Conservation (phyloP, 345 rosid species). For the Salix purpurea region DNA sequence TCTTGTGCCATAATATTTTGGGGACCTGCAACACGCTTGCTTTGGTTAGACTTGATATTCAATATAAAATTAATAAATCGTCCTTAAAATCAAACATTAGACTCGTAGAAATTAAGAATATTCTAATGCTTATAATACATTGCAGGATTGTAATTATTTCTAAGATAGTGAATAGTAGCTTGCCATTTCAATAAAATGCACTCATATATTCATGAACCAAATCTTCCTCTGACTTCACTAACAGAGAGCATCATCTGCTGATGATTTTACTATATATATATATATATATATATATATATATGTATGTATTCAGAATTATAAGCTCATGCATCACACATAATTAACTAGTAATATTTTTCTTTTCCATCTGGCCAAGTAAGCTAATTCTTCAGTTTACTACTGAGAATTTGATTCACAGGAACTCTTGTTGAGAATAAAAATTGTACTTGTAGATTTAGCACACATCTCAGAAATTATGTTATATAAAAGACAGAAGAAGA, state of each 20-base stretch:
- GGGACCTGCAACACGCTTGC: neutral
- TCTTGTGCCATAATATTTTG: conserved; percentile 54
- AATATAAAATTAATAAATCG: neutral
- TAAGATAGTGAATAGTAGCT: neutral
- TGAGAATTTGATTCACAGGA: neutral
- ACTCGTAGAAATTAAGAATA: neutral
- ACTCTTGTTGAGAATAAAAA: neutral
- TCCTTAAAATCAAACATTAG: neutral
- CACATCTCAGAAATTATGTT: neutral
- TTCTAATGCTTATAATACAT: neutral
- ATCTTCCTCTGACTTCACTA: neutral
- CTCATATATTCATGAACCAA: neutral
- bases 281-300: fast-evolving
- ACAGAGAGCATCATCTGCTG: neutral
- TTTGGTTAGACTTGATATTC: neutral
- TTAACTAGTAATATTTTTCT: neutral
- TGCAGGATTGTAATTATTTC: neutral
- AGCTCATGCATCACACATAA: neutral
- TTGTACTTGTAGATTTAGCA: neutral
- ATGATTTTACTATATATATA: neutral
- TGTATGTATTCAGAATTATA: neutral
- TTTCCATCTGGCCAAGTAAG: neutral
- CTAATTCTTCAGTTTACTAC: neutral
- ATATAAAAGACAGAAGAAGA: too few relatives aligned
- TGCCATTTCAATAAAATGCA: neutral